Conservation (phyloP, 306 rosid species). For the Phaseolus lunatus region DNA sequence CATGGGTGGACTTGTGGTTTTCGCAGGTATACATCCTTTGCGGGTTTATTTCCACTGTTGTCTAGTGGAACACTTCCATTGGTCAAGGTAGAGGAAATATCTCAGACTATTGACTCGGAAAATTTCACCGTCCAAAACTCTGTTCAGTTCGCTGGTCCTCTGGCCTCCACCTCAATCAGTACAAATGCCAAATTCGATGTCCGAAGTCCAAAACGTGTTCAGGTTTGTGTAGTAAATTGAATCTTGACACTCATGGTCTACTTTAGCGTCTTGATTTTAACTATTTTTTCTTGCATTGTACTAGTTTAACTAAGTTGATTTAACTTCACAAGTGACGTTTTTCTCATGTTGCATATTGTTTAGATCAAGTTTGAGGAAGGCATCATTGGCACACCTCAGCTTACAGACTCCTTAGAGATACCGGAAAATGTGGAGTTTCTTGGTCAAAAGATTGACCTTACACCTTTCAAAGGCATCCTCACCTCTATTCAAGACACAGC, state of each 20-base stretch:
- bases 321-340: conserved; percentile 6
- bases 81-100: conserved; percentile 86
- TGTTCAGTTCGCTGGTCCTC: conserved; percentile 80
- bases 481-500: conserved; percentile 81
- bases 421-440: conserved; percentile 88
- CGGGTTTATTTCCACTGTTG: conserved; percentile 81
- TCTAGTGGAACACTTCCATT: conserved; percentile 71
- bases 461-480: conserved; percentile 77
- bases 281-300: background rate
- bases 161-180: conserved; percentile 81
- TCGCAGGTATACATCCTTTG: conserved; percentile 79
- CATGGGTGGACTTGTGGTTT: conserved; percentile 29
- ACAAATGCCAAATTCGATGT: conserved; percentile 87
- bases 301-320: conserved; percentile 3
- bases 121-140: conserved; percentile 79
- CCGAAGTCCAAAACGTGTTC: conserved; percentile 88
- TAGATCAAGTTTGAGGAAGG: conserved; percentile 92
- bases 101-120: conserved; percentile 82
- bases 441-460: conserved; percentile 81
- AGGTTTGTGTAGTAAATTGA: conserved; percentile 52
- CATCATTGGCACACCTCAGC: conserved; percentile 87
- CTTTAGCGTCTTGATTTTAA: conserved; percentile 2
- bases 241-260: background rate
- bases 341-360: conserved; percentile 10
- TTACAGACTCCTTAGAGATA: conserved; percentile 83